Base-by-base conservation (phyloP, 2,329 filamentous ascomycete species). In the Bertia moriformis region DNA sequence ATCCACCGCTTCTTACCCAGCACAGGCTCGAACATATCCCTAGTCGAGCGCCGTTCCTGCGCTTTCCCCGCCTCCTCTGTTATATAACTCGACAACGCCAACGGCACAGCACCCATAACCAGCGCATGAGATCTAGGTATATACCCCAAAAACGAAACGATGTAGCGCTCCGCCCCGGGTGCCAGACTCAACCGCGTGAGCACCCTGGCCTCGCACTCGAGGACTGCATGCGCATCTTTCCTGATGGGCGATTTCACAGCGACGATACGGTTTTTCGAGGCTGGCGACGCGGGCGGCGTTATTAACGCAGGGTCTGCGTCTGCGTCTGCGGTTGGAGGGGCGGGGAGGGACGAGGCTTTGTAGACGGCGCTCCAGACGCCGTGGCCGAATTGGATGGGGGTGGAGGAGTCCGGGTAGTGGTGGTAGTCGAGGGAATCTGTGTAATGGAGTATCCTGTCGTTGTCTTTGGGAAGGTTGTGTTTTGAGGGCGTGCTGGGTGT, bases 301-400 rank as follows among this genome's bases (percentile, higher is more conserved):
- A 29, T 10, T 29, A n/a, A 10, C 10, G 24, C 24, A 10, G n/a
- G n/a, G 24, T 10, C n/a, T 10, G 24, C 10, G n/a, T 10, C 10
- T 29, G 24, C 24, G n/a, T n/a, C n/a, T 7, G 7, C 7, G 22
- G n/a, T 27, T 7, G 22, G 22, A n/a, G 7, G 7, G n/a, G 22
- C 22, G 7, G 22, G 22, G 10, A 7, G 10, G 10, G 52, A 50
- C 4, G 44, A 51, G 10, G 61, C 64, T 43, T 58, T 60, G 48
- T 61, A 64, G 14, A 67, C 64, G 14, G 55, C 57, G 43, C 63
- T 66, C 63, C 63, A 67, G 14, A 55, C 61, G 18, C 64, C 64
- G 27, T 53, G 54, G 18, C 63, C 64, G 39, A 60, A 65, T 39
- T 62, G 55, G 14, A 59, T 38, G 4, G 47, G 51, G 13, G 46